Evolutionary conservation across 1,284 basidiomycete genomes (phyloP).

Genomic region (Ustilago lituana): DNA sequence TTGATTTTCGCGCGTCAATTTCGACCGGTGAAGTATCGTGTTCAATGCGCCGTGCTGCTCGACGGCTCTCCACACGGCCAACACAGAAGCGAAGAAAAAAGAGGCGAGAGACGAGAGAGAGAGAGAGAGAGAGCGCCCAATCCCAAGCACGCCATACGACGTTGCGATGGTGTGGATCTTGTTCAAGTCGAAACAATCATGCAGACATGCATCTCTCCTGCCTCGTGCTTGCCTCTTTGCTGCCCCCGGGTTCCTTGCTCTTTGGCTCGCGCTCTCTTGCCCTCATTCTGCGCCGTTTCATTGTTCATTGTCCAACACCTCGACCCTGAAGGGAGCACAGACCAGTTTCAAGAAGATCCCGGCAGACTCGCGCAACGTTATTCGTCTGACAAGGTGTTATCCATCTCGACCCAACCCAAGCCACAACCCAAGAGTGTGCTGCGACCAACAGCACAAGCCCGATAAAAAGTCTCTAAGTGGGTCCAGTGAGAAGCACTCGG

Average conservation of each 20-base stretch:
- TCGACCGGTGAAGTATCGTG: no score
- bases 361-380: constrained; percentile 34
- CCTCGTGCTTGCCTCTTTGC: constrained; percentile 4
- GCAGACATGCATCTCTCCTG: neutral
- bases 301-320: no score
- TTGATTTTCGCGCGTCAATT: no score
- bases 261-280: no score
- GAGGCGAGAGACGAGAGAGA: no score
- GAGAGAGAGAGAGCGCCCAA: neutral
- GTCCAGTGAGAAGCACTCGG: no score
- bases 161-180: constrained; percentile 17
- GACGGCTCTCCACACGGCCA: no score
- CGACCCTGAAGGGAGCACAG: constrained; percentile 41
- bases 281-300: no score
- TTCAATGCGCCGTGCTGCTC: neutral
- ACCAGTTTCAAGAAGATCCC: constrained; percentile 41
- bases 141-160: constrained; percentile 30
- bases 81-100: no score
- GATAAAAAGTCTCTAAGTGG: no score
- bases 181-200: neutral
- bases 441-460: no score
- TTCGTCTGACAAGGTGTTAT: constrained; percentile 9
- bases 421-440: no score
- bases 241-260: constrained; percentile 15
- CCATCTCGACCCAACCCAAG: neutral